Evolutionary conservation across 306 rosid genomes (phyloP), one percentile per base, ranked within the genome.

Genomic region (Acacia confusa): DNA sequence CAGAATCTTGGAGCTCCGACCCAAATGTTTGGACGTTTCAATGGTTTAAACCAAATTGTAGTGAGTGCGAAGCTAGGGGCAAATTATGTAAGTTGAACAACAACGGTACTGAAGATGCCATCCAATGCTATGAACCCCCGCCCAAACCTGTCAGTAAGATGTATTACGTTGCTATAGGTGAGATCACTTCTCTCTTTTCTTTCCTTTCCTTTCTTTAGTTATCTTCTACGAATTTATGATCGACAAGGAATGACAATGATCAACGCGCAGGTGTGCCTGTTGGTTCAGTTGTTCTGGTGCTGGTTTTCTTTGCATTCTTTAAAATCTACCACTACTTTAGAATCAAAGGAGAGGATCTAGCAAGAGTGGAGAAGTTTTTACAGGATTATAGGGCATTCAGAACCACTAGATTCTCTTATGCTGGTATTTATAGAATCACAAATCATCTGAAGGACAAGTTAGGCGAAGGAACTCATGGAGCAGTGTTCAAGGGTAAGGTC

Each of bases 391-490:
- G n/a, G 47, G 81, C 85, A 72, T 83, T 70, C 22, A 89, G 81
- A 52, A 86, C 90, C 20, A 72, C 87, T 0, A 82, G 88, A 47
- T 89, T 84, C 34, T 61, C 92, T 2, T 89, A 86, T 6, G 52
- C 47, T 4, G 87, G 85, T 67, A 83, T 88, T 0, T 81, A 81
- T 61, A 65, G 86, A 82, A 88, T 88, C 34, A 86, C 89, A 27
- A 70, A 77, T 14, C 61, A 77, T 3, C 86, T 88, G 30, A 13
- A 7, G 44, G 75, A 86, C 38, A 85, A 78, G 73, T 65, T 88
- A 67, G 91, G 91, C 1, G 22, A 88, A 66, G 89, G 87, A 60
- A 80, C 87, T 22, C 84, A 75, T 72, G 91, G 91, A 32, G 72
- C 70, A 9, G 87, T 88, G 9, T 88, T 24, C 48, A 83, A 83